Evolutionary conservation across 768 basidiomycete species (phyloP), one percentile per base, ranked within the genome.

Genomic region (Pleurotus sapidus): DNA sequence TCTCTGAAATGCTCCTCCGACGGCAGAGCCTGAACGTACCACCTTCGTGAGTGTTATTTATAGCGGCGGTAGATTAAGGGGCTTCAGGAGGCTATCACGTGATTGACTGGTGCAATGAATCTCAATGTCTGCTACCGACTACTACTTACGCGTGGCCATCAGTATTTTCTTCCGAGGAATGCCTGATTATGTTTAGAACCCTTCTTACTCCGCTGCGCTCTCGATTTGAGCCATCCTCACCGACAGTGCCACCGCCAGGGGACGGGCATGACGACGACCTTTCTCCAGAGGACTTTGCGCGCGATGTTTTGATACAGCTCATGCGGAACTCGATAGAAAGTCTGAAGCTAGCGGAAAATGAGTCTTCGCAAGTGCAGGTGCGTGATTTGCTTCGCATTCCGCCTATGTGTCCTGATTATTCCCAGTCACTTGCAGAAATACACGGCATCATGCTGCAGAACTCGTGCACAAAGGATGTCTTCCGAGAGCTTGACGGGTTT

Each of bases 401-500:
- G 47, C 30, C 17, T 11, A 4, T 49, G 12, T 38, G 40, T 27
- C 51, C 23, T 30, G 57, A 37, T 15, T 38, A 25, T 20, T 20
- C 20, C 14, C 55, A 91, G 89, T 78, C 84, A 38, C 67, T 91
- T 57, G 72, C 74, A 17, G 88, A 91, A 65, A 84, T 93, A 40
- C 82, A 84, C 55, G 75, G 83, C 14, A 82, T 88, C 20, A 77
- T 93, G 77, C 74, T 77, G 14, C 84, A 90, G 67, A 86, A 89
- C 62, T 66, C 76, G 2, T 73, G 68, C 43, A 88, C 88, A 9
- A 89, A 87, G 67, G 85, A 87, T 56, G 84, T 87, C 17, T 93
- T 94, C 68, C 78, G 92, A 4, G 89, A 92, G 64, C 74, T 88
- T 64, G 92, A 93, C 59, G 92, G 92, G 0, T 93, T 92, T 66